Base-by-base conservation (phyloP, 345 rosid species). In the Moricandia arvensis region DNA sequence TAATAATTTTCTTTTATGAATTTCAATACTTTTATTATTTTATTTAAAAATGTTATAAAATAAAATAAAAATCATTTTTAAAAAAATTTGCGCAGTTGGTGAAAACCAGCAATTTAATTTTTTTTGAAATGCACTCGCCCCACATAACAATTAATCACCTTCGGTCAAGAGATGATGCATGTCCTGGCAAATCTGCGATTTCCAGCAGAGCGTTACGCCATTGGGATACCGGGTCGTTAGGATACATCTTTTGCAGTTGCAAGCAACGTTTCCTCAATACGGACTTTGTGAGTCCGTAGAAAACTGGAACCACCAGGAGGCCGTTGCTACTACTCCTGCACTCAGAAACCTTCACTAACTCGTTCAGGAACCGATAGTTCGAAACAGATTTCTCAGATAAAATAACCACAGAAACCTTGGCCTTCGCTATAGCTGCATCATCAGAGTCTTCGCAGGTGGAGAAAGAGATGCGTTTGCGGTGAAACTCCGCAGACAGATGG, bases 171-270 rank as follows among this genome's bases (percentile, higher is more conserved):
- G 73, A 69, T 26, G 74, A 69, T 58, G 55, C 55, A 16, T 69
- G 15, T 8, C 74, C 74, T 69, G 16, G 65, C 31, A 69, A 69
- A 54, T 69, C 74, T n/a, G 27, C 65, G 37, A 58, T 38, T 3
- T 69, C 57, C 26, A 37, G 30, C 0, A 69, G 38, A 38, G 74
- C 74, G 4, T 7, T 17, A 13, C 73, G 63, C 73, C 73, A 55
- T 1, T 24, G 26, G 3, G 51, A 10, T 35, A 55, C 35, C 6
- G 1, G 26, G 27, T 4, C 55, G 4, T 38, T 2, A 38, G 55
- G n/a, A 58, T 57, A 58, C 64, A 0, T 15, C 10, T 27, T 5
- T 8, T 69, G 38, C 65, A 69, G 1, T 41, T 24, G 18, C 65
- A 69, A 58, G 38, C 74, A 69, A 5, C 38, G 24, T 38, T 58